Base-by-base conservation (phyloP, 805 yeast genomes). In the Candida suzukii region DNA sequence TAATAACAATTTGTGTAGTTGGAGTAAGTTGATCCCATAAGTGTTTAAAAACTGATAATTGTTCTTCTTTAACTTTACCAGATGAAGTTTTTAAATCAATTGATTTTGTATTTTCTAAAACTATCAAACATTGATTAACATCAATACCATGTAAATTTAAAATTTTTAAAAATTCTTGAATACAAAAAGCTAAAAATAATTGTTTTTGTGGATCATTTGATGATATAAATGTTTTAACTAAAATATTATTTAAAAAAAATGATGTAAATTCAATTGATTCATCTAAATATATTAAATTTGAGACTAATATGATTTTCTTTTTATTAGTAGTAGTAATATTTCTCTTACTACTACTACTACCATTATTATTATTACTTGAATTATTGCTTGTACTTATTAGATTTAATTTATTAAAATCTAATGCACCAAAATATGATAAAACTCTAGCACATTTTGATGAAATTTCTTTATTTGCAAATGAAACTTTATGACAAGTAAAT, bases 211-310 rank as follows among this genome's bases (percentile, higher is more conserved):
- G 96, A 54, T 88, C 88, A 27, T 83, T 84, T 2, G 96, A 83
- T 0, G 96, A 88, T 78, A 95, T 82, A 60, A 88, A 90, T 1
- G 88, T 78, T 27, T 86, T 88, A 9, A 90, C 83, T n/a, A 93
- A 68, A 44, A 77, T 70, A 41, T 74, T 71, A 45, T 85, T 81
- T 27, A 90, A 66, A 38, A 90, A 76, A 50, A 72, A 69, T 3
- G 76, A 65, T 26, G 88, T 67, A 52, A 91, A 87, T 12, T 67
- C 69, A 2, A 76, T 66, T n/a, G 76, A 74, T 50, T 90, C 96
- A 4, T 57, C 58, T 21, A 67, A 69, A 36, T 77, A 79, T 27
- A 67, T 74, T 53, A 91, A 79, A 52, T 85, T 84, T 35, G 74
- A 71, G 0, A 81, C 67, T 4, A 83, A 61, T 2, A 82, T 71